Base-by-base conservation (phyloP, 1,139 yeast species). In the Blastobotrys indianensis region DNA sequence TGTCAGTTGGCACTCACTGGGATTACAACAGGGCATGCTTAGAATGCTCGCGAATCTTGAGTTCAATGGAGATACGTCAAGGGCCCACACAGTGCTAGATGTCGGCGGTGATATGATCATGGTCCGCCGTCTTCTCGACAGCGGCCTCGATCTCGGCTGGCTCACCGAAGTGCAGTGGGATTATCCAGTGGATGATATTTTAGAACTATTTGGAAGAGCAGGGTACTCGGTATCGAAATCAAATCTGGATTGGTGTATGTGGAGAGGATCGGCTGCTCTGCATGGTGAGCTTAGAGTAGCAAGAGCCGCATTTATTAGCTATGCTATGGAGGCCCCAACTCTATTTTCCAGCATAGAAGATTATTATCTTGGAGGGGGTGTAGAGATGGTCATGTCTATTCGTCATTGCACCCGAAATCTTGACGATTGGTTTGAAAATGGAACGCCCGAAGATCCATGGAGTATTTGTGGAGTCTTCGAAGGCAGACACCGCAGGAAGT, bases 1-100 rank as follows among this genome's bases (percentile, higher is more conserved):
- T 51, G 72, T 77, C 0, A 67, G 80, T 20, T 80, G 85, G 85
- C 85, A 80, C 57, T 77, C 83, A 0, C 60, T 80, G 13, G 69
- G 77, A 2, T 55, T 73, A 16, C 60, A 66, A 10, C 76, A 78
- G 56, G 85, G 85, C 0, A 54, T 80, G 13, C 60, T 80, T 32
- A 58, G 67, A 31, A 70, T 71, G 55, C 54, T 79, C 48, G 69
- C 77, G 0, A 66, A 61, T 28, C 56, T 68, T 40, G 85, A 79
- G 47, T 78, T 78, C 54, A 67, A 63, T 45, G 80, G 78, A 0
- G 70, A 74, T 47, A 53, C 56, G 9, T 59, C 62, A 1, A 55
- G 58, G 2, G 83, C 84, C 0, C 85, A 80, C 55, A 52, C 64
- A 5, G 70, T 66, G 39, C 56, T 78, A 12, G 85, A 80, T 50